phyloP scores from a whole-genome alignment of 495 filamentous ascomycete species.

The Tuber melanosporum region DNA sequence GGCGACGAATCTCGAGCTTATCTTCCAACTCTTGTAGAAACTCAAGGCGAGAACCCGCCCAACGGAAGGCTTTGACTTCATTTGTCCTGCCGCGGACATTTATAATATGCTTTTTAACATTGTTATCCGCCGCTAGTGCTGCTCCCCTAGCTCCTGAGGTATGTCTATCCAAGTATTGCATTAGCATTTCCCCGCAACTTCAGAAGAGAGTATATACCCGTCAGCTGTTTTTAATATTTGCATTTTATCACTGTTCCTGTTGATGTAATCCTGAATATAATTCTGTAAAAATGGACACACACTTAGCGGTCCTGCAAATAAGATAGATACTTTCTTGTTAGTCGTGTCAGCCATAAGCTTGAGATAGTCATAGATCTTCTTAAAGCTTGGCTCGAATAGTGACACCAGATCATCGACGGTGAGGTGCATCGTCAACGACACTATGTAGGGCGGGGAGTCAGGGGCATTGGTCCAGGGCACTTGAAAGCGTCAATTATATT shows the following conservation, averaged over 20 bases:
- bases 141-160: background rate
- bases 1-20: background rate
- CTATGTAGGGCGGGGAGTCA: background rate
- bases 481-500: background rate
- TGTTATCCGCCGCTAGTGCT: background rate
- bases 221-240: constrained; percentile 3
- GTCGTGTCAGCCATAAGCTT: background rate
- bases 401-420: background rate
- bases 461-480: background rate
- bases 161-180: background rate
- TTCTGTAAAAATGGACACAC: background rate
- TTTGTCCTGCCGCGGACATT: background rate
- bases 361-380: background rate
- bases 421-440: constrained; percentile 3
- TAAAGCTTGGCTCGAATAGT: background rate
- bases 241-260: background rate
- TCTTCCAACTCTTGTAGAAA: background rate
- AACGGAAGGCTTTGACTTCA: background rate
- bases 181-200: background rate
- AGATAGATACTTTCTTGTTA: background rate
- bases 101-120: constrained; percentile 1
- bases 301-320: background rate
- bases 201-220: background rate
- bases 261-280: background rate
- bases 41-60: background rate